Percentiles rank a stretch among this genome's conserved stretches.
phyloP scores from a whole-genome alignment of 768 basidiomycete species.

The Mycena polygramma region DNA sequence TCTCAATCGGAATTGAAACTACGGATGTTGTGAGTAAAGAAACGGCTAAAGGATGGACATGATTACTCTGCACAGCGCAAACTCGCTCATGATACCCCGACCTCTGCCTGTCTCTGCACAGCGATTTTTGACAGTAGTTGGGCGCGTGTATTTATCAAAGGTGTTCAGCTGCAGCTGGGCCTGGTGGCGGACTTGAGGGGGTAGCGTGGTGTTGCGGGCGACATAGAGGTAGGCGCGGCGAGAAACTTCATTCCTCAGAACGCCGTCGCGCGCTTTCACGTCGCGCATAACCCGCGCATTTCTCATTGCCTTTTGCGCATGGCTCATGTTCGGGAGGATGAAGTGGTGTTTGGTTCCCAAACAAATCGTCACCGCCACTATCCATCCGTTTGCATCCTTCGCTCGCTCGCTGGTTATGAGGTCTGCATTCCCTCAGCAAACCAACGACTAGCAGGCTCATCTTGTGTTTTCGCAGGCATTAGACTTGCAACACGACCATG shows the following conservation, averaged over 20 bases:
- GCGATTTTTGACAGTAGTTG: conserved; percentile 91
- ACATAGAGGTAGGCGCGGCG: conserved; percentile 94
- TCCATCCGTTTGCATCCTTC: neutral
- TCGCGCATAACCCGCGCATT: conserved; percentile 76
- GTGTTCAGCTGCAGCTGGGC: conserved; percentile 95
- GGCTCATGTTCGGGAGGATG: conserved; percentile 1
- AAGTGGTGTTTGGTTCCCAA: conserved; percentile 14
- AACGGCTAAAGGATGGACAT: conserved; percentile 32
- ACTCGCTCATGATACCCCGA: conserved; percentile 90
- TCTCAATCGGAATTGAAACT: conserved; percentile 94
- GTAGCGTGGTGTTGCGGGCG: conserved; percentile 91
- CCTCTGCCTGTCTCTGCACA: conserved; percentile 90
- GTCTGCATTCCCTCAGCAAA: conserved; percentile 2
- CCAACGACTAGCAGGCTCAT: neutral
- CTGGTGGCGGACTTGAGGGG: conserved; percentile 90
- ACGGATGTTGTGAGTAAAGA: conserved; percentile 13
- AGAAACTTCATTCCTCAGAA: conserved; percentile 81
- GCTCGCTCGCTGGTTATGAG: neutral
- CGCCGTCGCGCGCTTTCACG: conserved; percentile 80
- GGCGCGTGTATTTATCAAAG: conserved; percentile 85
- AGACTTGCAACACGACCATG: conserved; percentile 40
- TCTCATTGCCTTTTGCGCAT: conserved; percentile 47
- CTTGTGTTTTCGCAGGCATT: conserved; percentile 5
- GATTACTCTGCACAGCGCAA: conserved; percentile 84
- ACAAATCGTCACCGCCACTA: neutral